phyloP scores from a whole-genome alignment of 192 early-diverging fungal species.

The Nowakowskiella sp. region DNA sequence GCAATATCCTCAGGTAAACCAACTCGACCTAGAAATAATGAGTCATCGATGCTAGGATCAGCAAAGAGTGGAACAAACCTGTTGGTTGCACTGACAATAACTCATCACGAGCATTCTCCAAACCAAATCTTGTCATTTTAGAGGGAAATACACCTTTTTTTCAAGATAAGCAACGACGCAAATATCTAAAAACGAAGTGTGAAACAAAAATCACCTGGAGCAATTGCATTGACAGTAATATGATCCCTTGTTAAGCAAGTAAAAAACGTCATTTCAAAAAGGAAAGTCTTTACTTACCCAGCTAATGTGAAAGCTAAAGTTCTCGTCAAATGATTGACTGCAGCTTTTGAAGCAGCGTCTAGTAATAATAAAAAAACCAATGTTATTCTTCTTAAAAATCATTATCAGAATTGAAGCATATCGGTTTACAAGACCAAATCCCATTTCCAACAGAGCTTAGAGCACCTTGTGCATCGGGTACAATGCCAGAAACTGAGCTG shows the following conservation, averaged over 20 bases:
- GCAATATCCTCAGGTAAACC: slow-evolving; percentile 81
- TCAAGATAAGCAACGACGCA: too few relatives aligned
- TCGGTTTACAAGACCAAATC: slow-evolving; percentile 39
- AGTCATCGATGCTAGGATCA: slow-evolving; percentile 43
- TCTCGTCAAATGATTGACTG: slow-evolving; percentile 48
- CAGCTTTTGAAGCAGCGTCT: slow-evolving; percentile 41
- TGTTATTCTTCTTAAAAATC: too few relatives aligned
- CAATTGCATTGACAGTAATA: slow-evolving; percentile 42
- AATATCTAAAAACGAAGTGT: too few relatives aligned
- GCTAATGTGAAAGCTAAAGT: slow-evolving; percentile 29
- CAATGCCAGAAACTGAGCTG: slow-evolving; percentile 31
- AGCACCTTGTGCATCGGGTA: slow-evolving; percentile 21
- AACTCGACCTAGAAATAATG: slow-evolving; percentile 51
- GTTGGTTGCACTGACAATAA: slow-evolving; percentile 14
- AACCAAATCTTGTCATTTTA: slow-evolving; percentile 39
- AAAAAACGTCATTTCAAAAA: too few relatives aligned
- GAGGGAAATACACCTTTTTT: slow-evolving; percentile 39
- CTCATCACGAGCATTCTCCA: slow-evolving; percentile 16
- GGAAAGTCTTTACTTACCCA: slow-evolving; percentile 6
- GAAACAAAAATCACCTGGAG: too few relatives aligned
- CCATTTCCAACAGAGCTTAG: slow-evolving; percentile 28
- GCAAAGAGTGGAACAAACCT: slow-evolving; percentile 14
- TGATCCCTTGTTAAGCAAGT: neutral
- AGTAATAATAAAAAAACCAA: too few relatives aligned
- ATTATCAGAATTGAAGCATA: slow-evolving; percentile 6